Conservation (phyloP, 768 basidiomycete genomes). For the Fibroporia radiculosa region DNA sequence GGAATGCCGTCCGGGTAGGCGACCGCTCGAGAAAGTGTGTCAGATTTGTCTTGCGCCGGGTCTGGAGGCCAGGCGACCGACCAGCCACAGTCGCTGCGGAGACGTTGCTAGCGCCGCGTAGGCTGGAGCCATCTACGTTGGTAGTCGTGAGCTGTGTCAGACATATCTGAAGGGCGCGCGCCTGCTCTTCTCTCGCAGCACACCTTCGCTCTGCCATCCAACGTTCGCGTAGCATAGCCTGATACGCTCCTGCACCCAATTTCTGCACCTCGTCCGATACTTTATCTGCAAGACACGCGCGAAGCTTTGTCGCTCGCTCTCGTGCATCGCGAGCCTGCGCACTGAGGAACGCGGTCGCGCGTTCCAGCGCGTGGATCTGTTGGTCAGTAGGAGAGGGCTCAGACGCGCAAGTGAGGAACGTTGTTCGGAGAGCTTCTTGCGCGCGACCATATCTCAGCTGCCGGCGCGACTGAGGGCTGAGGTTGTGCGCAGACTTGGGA, state of each 20-base stretch:
- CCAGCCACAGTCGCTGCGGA: background rate
- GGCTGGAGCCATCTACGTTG: background rate
- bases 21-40: constrained; percentile 9
- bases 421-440: constrained; percentile 33
- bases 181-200: constrained; percentile 27
- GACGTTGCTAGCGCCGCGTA: background rate
- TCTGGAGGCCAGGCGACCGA: background rate
- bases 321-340: constrained; percentile 39
- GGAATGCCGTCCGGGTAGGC: constrained; percentile 9
- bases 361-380: constrained; percentile 39
- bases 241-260: constrained; percentile 23
- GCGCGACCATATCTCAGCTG: constrained; percentile 36
- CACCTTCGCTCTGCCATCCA: constrained; percentile 46
- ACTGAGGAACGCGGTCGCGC: constrained; percentile 34
- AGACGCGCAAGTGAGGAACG: constrained; percentile 25
- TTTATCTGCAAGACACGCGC: constrained; percentile 29
- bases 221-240: constrained; percentile 35
- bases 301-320: constrained; percentile 33
- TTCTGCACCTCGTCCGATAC: constrained; percentile 21
- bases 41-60: constrained; percentile 6
- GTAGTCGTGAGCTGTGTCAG: constrained; percentile 5
- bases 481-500: background rate
- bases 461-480: constrained; percentile 15
- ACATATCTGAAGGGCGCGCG: background rate
- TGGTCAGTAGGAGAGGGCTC: constrained; percentile 35